Conservation (phyloP, 768 basidiomycete genomes). For the Chiua virens region DNA sequence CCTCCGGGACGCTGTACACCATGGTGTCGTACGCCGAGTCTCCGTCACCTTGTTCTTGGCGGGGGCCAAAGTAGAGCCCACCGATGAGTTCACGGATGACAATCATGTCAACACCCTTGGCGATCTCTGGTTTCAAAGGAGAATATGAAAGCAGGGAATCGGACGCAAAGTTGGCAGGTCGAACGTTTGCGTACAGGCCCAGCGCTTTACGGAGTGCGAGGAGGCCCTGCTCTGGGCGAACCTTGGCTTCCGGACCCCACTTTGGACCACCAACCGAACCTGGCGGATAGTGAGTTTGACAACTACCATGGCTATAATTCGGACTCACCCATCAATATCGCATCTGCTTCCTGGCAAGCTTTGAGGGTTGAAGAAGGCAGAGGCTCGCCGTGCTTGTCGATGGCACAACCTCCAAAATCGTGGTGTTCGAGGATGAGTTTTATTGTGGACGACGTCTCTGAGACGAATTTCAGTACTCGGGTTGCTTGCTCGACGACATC, state of each 20-base stretch:
- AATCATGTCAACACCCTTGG: constrained; percentile 84
- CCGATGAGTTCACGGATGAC: constrained; percentile 96
- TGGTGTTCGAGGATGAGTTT: constrained; percentile 73
- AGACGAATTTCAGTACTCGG: constrained; percentile 74
- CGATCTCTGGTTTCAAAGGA: constrained; percentile 85
- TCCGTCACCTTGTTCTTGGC: constrained; percentile 78
- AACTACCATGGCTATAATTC: background rate
- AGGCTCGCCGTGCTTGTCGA: constrained; percentile 84
- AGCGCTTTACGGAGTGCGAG: constrained; percentile 87
- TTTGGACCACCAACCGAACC: constrained; percentile 99
- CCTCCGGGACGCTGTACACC: constrained; percentile 88
- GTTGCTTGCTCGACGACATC: constrained; percentile 87
- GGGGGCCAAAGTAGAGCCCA: constrained; percentile 92
- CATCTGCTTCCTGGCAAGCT: constrained; percentile 92
- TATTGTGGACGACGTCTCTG: constrained; percentile 58
- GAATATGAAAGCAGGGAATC: constrained; percentile 85
- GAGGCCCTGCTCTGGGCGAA: constrained; percentile 92
- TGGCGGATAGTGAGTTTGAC: constrained; percentile 31
- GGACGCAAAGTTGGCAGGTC: constrained; percentile 93
- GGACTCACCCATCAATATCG: constrained; percentile 85
- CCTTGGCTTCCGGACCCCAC: constrained; percentile 88
- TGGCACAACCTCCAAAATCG: constrained; percentile 90
- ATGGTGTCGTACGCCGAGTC: constrained; percentile 89
- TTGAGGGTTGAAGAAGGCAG: constrained; percentile 81
- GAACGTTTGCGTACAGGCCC: constrained; percentile 97